Evolutionary conservation across 2,329 filamentous ascomycete species (phyloP).

Genomic region (Sclerotinia spermophila): DNA sequence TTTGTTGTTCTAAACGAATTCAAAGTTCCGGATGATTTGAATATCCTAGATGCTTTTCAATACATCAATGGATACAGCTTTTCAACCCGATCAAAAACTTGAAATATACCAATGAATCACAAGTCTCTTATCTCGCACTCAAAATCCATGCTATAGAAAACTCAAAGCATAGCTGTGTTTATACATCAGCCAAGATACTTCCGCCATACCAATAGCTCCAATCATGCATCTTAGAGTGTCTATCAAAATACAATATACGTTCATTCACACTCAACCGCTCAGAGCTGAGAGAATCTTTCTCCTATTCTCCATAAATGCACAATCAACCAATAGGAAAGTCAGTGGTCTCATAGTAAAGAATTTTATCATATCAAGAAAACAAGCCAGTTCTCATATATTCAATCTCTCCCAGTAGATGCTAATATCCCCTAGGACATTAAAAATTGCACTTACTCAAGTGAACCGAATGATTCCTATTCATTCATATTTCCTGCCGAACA

Average conservation of each 20-base stretch:
- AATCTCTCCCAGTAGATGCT: background rate
- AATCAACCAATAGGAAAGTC: no score
- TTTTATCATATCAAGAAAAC: background rate
- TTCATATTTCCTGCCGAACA: no score
- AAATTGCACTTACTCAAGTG: background rate
- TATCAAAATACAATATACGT: background rate
- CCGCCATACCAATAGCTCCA: no score
- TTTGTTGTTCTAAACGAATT: background rate
- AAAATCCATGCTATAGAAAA: background rate
- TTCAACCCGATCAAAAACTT: background rate
- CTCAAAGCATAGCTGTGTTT: background rate
- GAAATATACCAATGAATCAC: background rate
- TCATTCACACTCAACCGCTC: no score
- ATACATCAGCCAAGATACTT: background rate
- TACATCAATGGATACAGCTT: no score
- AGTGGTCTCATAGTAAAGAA: no score
- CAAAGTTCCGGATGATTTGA: background rate
- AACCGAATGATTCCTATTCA: background rate
- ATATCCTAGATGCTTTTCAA: background rate
- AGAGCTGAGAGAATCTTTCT: no score
- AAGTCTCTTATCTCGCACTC: background rate
- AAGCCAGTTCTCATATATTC: background rate
- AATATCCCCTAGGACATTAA: no score
- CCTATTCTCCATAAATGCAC: no score
- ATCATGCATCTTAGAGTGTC: background rate